Base-by-base conservation (phyloP, 331 rosid species). In the Dryas integrifolia region DNA sequence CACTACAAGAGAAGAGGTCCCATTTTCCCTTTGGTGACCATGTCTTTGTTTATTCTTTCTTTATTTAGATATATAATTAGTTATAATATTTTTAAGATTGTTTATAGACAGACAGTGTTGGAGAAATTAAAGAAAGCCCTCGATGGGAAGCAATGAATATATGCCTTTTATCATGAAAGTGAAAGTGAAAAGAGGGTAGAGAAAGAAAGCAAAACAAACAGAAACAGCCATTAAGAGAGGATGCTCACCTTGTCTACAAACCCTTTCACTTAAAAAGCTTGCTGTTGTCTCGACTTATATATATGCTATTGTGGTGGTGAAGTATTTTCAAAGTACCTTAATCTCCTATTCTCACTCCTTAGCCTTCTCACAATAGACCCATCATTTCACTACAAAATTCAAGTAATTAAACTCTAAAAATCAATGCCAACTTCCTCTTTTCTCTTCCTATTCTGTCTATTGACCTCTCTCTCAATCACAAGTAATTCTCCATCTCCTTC, bases 101-200 rank as follows among this genome's bases (percentile, higher is more conserved):
- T 73, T 41, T 71, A 26, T 57, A 35, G 55, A 7, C 1, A 35
- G 55, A 7, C 1, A 60, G 13, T 11, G 30, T 40, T 44, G 52
- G 59, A 77, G 59, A 72, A 81, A 21, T 21, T 21, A 21, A 72
- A 78, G 86, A 85, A 85, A 90, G 80, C 88, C 83, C 79, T 45
- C 74, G 45, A 51, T 67, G 52, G 65, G 90, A 92, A 86, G 97
- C 80, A 89, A 89, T 79, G 97, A 80, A 92, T 89, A 85, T 92
- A 82, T 86, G 80, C 87, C 81, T 82, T 69, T 65, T 74, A 68
- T 70, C 77, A 62, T 77, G 80, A 89, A 86, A 86, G 83, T 57
- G 65, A 89, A 82, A 82, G 85, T 66, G 60, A 48, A 82, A 83
- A 81, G 82, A 67, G 11, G 75, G 58, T 5, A 24, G 67, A 77